Percentiles rank a stretch among this genome's conserved stretches.
Evolutionary conservation across 805 yeast genomes (phyloP).

Genomic region (Spathaspora hagerdaliae): DNA sequence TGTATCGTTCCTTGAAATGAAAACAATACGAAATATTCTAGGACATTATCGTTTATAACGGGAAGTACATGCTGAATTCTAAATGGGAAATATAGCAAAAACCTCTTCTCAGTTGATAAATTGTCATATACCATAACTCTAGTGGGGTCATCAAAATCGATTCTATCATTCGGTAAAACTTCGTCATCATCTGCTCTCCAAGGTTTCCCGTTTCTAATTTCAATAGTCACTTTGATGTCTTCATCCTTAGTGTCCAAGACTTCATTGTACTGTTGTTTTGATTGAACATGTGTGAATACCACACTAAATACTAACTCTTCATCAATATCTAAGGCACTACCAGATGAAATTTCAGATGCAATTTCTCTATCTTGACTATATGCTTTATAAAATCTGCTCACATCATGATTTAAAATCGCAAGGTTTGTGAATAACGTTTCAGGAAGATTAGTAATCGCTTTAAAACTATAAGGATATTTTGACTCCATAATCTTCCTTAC

Average conservation of each 20-base stretch:
- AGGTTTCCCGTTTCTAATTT: conserved; percentile 38
- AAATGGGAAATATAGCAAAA: conserved; percentile 42
- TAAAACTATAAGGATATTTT: conserved; percentile 34
- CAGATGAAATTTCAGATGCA: conserved; percentile 20
- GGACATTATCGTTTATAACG: conserved; percentile 24
- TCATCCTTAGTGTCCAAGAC: conserved; percentile 7
- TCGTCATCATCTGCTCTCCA: conserved; percentile 39
- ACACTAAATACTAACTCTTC: conserved; percentile 37
- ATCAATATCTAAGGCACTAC: conserved; percentile 28
- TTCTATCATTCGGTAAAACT: conserved; percentile 26
- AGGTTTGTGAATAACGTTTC: conserved; percentile 31
- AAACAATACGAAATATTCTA: conserved; percentile 47
- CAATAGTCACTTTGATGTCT: conserved; percentile 28
- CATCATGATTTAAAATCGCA: conserved; percentile 25
- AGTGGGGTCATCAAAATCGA: conserved; percentile 46
- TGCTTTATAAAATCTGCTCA: conserved; percentile 21
- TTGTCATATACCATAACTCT: conserved; percentile 43
- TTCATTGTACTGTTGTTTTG: conserved; percentile 3
- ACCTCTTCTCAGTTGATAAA: conserved; percentile 24
- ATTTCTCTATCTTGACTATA: conserved; percentile 16
- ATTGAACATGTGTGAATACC: conserved; percentile 25
- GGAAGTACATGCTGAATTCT: conserved; percentile 47
- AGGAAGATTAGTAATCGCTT: conserved; percentile 31
- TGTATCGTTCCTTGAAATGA: conserved; percentile 58
- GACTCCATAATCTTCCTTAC: conserved; percentile 26